Conservation (phyloP, 2,329 filamentous ascomycete species). For the Tolypocladium capitatum region DNA sequence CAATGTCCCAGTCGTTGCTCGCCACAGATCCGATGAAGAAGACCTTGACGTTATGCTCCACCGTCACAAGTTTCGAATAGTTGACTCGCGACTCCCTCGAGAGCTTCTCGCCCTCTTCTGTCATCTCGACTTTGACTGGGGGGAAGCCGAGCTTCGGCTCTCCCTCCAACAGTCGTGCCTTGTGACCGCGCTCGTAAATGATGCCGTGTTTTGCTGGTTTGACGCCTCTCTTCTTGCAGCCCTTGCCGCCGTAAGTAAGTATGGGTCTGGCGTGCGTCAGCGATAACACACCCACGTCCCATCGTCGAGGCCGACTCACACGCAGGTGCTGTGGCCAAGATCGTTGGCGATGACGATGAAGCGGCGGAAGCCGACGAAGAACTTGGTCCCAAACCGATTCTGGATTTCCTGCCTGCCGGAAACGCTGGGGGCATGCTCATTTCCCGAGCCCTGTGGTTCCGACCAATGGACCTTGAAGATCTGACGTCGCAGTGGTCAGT, state of each 20-base stretch:
- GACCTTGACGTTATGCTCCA: conserved; percentile 46
- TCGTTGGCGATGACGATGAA: conserved; percentile 41
- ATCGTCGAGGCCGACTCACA: conserved; percentile 23
- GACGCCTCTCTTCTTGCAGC: conserved; percentile 38
- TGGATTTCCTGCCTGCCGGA: conserved; percentile 20
- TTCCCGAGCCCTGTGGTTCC: conserved; percentile 31
- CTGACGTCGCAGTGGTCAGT: conserved; percentile 14
- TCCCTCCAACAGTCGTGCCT: conserved; percentile 18
- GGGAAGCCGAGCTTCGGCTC: conserved; percentile 36
- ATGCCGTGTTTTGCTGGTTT: conserved; percentile 41
- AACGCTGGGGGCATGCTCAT: conserved; percentile 16
- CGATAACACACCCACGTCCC: background rate
- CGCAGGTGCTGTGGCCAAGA: conserved; percentile 39
- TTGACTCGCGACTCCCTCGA: conserved; percentile 40
- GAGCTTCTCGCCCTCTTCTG: conserved; percentile 29
- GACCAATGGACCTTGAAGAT: conserved; percentile 44
- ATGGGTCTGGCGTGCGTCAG: conserved; percentile 30
- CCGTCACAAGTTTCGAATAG: conserved; percentile 41
- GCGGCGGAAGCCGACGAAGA: conserved; percentile 37
- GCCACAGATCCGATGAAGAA: conserved; percentile 39
- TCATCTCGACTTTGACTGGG: conserved; percentile 31
- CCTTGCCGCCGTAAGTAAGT: conserved; percentile 38
- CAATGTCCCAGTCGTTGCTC: conserved; percentile 24
- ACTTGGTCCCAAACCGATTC: conserved; percentile 21
- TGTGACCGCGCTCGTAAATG: conserved; percentile 24